These are phyloP conservation scores for Besnoitia besnoiti DNA, from an alignment of 169 alveolate genomes.

Conservation along the genomic window DNA sequence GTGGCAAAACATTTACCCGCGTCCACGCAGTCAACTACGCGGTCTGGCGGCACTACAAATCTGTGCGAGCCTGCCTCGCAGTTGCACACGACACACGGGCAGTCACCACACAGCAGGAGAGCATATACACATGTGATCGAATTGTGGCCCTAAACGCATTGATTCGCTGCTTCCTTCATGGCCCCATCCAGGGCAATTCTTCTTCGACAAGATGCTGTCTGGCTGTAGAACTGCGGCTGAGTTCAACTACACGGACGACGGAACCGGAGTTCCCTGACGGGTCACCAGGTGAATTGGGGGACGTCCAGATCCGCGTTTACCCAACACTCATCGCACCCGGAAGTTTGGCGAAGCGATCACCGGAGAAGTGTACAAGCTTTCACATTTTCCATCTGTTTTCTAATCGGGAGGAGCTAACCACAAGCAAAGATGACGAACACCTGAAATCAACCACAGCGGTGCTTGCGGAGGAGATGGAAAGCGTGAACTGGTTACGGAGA, in stretches of 20 bases:
- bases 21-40: neutral
- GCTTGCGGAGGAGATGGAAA: neutral
- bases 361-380: neutral
- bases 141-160: neutral
- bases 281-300: neutral
- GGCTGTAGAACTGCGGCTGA: neutral
- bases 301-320: neutral
- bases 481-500: neutral
- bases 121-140: neutral
- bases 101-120: neutral
- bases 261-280: neutral
- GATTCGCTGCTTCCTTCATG: neutral
- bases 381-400: neutral
- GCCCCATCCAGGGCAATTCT: neutral
- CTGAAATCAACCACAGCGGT: neutral
- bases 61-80: neutral
- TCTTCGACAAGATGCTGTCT: conserved; percentile 28
- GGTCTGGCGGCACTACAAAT: neutral
- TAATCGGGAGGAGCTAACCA: neutral
- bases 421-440: neutral
- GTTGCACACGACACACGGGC: neutral
- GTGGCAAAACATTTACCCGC: neutral
- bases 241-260: neutral
- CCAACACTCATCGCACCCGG: neutral
- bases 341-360: neutral